phyloP scores from a whole-genome alignment of 257 asterid genomes.

The Echites panduratus region DNA sequence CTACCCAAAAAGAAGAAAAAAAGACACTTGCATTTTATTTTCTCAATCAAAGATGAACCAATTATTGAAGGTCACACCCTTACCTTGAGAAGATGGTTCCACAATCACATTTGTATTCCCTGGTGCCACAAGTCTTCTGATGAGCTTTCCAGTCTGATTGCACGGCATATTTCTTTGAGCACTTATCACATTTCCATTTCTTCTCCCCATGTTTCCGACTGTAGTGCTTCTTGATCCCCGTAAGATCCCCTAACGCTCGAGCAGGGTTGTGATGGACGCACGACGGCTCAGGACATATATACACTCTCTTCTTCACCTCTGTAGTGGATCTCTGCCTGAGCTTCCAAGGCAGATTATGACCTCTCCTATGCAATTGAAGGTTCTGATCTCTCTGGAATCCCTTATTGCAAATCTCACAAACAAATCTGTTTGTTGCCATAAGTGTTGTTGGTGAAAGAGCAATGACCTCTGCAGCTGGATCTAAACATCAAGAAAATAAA shows the following conservation, averaged over 20 bases:
- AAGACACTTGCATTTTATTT: no score
- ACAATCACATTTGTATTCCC: conserved; percentile 82
- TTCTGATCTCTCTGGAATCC: conserved; percentile 93
- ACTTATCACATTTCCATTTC: conserved; percentile 88
- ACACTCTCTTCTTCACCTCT: conserved; percentile 62
- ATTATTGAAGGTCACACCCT: conserved; percentile 14
- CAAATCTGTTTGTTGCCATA: conserved; percentile 83
- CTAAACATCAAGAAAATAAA: conserved; percentile 20
- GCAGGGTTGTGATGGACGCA: conserved; percentile 73
- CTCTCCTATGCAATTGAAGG: conserved; percentile 74
- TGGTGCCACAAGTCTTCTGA: conserved; percentile 83
- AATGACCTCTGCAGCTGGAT: conserved; percentile 79
- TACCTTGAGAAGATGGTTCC: conserved; percentile 94
- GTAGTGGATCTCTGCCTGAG: conserved; percentile 53
- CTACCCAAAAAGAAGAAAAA: no score
- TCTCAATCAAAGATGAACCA: not conserved
- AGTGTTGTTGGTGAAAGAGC: conserved; percentile 82
- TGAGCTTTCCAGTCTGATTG: conserved; percentile 95
- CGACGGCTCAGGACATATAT: conserved; percentile 71
- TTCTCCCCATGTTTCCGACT: conserved; percentile 89
- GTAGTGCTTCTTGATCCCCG: conserved; percentile 88
- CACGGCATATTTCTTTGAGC: conserved; percentile 75
- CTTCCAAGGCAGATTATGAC: conserved; percentile 93
- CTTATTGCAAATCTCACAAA: conserved; percentile 82
- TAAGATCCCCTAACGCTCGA: conserved; percentile 77